phyloP scores from a whole-genome alignment of 2,329 filamentous ascomycete species.

The Aspergillus pseudotamarii region DNA sequence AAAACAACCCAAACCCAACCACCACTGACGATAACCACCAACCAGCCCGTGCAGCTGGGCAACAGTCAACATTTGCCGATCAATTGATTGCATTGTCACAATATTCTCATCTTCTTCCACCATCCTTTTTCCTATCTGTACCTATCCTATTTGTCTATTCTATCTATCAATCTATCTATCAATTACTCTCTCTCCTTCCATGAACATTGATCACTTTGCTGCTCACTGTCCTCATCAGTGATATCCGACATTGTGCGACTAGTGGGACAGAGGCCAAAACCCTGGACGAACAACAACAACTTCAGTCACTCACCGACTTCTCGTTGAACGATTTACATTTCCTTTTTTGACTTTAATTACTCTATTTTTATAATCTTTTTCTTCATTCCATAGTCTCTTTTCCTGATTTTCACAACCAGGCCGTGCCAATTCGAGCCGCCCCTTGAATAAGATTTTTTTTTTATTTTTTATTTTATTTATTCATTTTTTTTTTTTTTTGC shows the following conservation, averaged over 20 bases:
- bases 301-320: constrained; percentile 25
- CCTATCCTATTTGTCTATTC: neutral
- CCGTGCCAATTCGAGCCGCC: neutral
- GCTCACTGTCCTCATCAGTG: constrained; percentile 5
- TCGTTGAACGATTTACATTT: constrained; percentile 15
- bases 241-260: constrained; percentile 12
- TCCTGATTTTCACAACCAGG: constrained; percentile 3
- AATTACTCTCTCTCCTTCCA: neutral
- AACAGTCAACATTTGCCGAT: neutral
- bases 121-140: neutral
- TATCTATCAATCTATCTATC: neutral
- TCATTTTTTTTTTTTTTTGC: neutral
- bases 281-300: constrained; percentile 12
- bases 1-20: constrained; percentile 4
- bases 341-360: constrained; percentile 6
- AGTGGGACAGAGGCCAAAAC: constrained; percentile 15
- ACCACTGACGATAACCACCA: neutral
- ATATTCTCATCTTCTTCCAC: neutral
- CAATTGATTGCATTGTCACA: neutral
- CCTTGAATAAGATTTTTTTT: constrained; percentile 2
- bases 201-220: constrained; percentile 1
- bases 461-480: constrained; percentile 7
- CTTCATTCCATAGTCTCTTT: constrained; percentile 2
- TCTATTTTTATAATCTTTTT: constrained; percentile 8
- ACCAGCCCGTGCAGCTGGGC: constrained; percentile 1